These are phyloP conservation scores for Eucalyptus tenuipes DNA, from an alignment of 345 rosid genomes.

Conservation along the genomic window DNA sequence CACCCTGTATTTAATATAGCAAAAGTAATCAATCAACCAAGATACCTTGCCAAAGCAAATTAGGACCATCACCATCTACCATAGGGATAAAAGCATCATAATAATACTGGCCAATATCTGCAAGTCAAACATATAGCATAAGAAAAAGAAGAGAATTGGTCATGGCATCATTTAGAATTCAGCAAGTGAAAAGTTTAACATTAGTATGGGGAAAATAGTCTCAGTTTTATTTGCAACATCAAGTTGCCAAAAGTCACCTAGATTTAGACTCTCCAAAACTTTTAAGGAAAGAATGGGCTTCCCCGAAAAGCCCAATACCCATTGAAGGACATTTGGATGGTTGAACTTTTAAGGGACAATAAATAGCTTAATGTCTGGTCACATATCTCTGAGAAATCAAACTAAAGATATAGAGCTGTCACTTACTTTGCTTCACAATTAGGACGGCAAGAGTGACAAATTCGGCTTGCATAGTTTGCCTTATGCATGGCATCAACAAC, in stretches of 20 bases:
- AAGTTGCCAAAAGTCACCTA: not conserved
- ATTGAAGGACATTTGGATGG: not conserved
- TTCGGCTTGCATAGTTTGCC: slow-evolving; percentile 98
- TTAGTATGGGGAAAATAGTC: not conserved
- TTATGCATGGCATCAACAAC: slow-evolving; percentile 99
- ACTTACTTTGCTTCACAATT: slow-evolving; percentile 99
- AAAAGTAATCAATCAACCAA: not conserved
- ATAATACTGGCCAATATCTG: not conserved
- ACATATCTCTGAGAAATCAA: not conserved
- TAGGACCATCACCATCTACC: not conserved
- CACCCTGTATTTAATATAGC: slow-evolving; percentile 35
- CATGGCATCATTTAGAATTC: not conserved
- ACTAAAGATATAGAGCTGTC: not conserved
- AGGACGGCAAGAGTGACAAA: slow-evolving; percentile 99
- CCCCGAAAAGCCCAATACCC: not conserved
- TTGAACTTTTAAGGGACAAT: not conserved
- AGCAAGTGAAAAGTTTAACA: not conserved
- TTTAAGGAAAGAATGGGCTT: not conserved
- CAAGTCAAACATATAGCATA: not conserved
- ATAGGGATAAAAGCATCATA: not conserved
- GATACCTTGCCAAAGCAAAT: not conserved
- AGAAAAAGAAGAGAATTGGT: not conserved
- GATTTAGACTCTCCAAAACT: not conserved
- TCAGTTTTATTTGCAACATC: not conserved
- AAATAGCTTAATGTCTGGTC: not conserved